Evolutionary conservation across 2,329 filamentous ascomycete genomes (phyloP).

Genomic region (Fusarium secorum): DNA sequence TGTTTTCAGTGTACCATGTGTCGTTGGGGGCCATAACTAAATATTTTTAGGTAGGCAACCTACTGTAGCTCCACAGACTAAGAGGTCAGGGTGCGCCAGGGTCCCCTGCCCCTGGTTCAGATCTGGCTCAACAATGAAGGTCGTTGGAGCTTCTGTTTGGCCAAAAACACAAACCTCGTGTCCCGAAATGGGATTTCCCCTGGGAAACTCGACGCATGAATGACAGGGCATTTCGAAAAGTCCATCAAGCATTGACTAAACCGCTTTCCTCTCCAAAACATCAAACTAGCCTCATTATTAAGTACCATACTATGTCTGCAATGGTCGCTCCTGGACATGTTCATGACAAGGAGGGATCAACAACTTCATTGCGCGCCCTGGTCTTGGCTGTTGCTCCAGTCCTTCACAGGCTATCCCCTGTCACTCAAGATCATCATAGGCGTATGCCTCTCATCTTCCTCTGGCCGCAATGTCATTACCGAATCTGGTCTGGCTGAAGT

Average conservation of each 20-base stretch:
- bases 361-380: background rate
- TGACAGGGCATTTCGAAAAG: conserved; percentile 25
- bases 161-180: conserved; percentile 43
- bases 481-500: background rate
- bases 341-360: background rate
- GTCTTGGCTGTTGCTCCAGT: background rate
- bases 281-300: conserved; percentile 8
- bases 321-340: background rate
- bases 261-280: conserved; percentile 6
- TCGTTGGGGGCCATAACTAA: background rate
- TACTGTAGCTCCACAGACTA: background rate
- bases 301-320: background rate
- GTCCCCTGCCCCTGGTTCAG: conserved; percentile 28
- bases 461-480: background rate
- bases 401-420: background rate
- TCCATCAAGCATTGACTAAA: conserved; percentile 23
- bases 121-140: conserved; percentile 31
- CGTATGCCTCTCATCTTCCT: background rate
- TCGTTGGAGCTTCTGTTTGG: conserved; percentile 36
- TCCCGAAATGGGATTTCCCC: conserved; percentile 44
- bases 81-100: background rate
- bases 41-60: conserved; percentile 13
- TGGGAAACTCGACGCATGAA: conserved; percentile 11
- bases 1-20: background rate
- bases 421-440: background rate